Conservation (phyloP, 116 monocot genomes). For the Dioscorea cayenensis region DNA sequence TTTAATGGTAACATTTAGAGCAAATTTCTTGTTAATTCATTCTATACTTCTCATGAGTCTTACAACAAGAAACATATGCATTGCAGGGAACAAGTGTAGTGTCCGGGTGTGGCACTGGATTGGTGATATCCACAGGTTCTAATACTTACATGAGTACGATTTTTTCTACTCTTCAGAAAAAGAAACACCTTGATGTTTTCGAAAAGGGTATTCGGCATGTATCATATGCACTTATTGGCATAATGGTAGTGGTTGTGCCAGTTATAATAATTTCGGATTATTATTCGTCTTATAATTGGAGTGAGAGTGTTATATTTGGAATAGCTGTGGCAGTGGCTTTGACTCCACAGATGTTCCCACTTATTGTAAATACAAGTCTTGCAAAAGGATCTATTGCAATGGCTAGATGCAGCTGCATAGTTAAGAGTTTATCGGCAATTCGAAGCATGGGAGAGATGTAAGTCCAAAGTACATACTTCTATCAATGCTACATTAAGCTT, state of each 20-base stretch:
- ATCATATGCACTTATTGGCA: conserved; percentile 28
- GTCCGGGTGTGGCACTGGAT: conserved; percentile 6
- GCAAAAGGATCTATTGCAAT: conserved; percentile 42
- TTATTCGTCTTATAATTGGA: conserved; percentile 20
- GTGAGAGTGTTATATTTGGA: conserved; percentile 37
- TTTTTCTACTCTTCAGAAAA: conserved; percentile 26
- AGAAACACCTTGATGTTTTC: conserved; percentile 25
- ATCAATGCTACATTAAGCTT: neutral
- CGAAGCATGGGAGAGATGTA: conserved; percentile 47
- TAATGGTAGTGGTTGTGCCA: conserved; percentile 22
- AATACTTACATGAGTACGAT: conserved; percentile 41
- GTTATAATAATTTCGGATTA: conserved; percentile 20
- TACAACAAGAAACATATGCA: neutral
- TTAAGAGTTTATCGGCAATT: conserved; percentile 36
- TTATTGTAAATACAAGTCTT: conserved; percentile 44
- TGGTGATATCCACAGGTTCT: conserved; percentile 34
- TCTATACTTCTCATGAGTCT: neutral
- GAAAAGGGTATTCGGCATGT: conserved; percentile 24
- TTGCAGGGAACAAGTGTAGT: conserved; percentile 10
- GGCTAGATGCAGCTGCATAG: conserved; percentile 39
- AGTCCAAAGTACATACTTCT: conserved; percentile 9
- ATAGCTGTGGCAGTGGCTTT: conserved; percentile 32
- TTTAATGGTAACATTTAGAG: conserved; percentile 18
- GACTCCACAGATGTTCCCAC: conserved; percentile 51
- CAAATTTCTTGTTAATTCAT: neutral